Base-by-base conservation (phyloP, 306 rosid genomes). In the Mimosa bimucronata region DNA sequence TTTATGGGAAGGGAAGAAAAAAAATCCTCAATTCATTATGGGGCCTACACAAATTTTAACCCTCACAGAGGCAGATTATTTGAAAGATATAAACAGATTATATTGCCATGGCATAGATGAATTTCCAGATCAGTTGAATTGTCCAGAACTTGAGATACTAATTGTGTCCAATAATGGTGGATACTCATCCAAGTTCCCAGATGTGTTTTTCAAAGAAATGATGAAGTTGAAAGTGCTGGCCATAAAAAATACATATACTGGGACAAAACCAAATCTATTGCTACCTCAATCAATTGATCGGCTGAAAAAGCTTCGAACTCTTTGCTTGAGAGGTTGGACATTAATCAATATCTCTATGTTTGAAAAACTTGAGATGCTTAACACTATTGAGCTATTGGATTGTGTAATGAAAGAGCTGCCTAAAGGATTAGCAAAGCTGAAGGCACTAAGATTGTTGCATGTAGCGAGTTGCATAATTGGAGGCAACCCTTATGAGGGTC, bases 401-500 rank as follows among this genome's bases (percentile, higher is more conserved):
- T n/a, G n/a, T n/a, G n/a, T n/a, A n/a, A n/a, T n/a, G n/a, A n/a
- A n/a, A n/a, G n/a, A n/a, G n/a, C 21, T 66, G 2, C 46, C 71
- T 19, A 3, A 18, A 8, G 71, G 37, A 66, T 66, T 66, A 19
- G 71, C 28, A 18, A 19, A 34, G 2, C 14, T 66, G 23, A 37
- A 23, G 46, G 12, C 16, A n/a, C 38, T 57, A 15, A 74, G 12
- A 8, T 57, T 74, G 67, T 18, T 74, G 53, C 34, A 74, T 6
- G 31, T 53, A 23, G n/a, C 21, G 2, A 1, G 12, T 0, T 55
- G 78, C 23, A 23, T 2, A 21, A 34, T 53, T 6, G 23, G 34
- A 55, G 68, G 78, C 61, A 72, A 23, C n/a, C 53, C 78, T 74
- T 74, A 37, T 1, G 16, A 74, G 8, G 78, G 55, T 21, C 34